Evolutionary conservation across 1,284 basidiomycete species (phyloP), one percentile per base, ranked within the genome.

Genomic region (Stygiomarasmius scandens): DNA sequence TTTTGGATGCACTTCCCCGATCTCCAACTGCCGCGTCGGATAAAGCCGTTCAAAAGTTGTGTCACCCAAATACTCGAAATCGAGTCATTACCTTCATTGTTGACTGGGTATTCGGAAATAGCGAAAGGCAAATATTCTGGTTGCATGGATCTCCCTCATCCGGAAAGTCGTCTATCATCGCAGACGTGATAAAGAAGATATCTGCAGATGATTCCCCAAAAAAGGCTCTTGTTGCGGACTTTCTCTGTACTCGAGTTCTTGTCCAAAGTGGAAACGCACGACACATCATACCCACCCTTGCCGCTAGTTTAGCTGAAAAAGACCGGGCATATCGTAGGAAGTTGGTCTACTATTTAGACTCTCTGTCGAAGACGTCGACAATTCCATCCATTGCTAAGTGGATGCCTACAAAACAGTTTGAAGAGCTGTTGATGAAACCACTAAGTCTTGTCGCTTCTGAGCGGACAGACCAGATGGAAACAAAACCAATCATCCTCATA

Each of bases 241-340:
- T 53, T 53, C 51, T 22, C 44, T 53, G 51, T 38, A 53, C 51
- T 2, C 36, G 51, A 41, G 51, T 44, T 6, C 19, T 53, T 14
- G 8, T 24, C 24, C 36, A 41, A 9, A 45, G 51, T 27, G 36
- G 51, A 0, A 19, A 53, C 27, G 38, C 51, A 3, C 29, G 27
- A 22, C 12, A n/a, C 20, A 53, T 53, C 20, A 43, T 53, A 14
- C 36, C 51, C 5, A 53, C 51, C 14, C 51, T 53, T 12, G 36
- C 51, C 19, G 34, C 25, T 27, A 14, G 16, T 14, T 23, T 53
- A 25, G 36, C 36, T 16, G 51, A 44, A 12, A 44, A 25, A 14
- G 29, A 53, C 23, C 2, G 4, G 14, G 19, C 23, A 4, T 53
- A 53, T 25, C 51, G 51, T 3, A 41, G 51, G 14, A 44, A 53